Percentiles rank a stretch among this genome's conserved stretches.
These are phyloP conservation scores for Dichotomopilus funicola DNA, from an alignment of 2,329 filamentous ascomycete species.

Conservation along the genomic window DNA sequence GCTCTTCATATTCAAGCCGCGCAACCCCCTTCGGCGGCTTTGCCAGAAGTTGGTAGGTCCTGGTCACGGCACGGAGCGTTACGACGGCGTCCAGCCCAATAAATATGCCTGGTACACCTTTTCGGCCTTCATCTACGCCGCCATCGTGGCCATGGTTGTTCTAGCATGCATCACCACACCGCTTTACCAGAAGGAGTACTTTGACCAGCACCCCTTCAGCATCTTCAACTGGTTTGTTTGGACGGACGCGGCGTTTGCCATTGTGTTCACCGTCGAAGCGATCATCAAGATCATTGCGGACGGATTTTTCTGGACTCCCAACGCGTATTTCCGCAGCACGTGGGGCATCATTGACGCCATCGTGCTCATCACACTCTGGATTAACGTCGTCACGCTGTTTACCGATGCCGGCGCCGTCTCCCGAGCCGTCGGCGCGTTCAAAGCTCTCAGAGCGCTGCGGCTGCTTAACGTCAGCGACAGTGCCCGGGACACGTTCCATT, in stretches of 20 bases:
- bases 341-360: slow-evolving; percentile 95
- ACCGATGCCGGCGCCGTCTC: slow-evolving; percentile 78
- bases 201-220: slow-evolving; percentile 50
- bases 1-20: slow-evolving; percentile 75
- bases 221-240: slow-evolving; percentile 88
- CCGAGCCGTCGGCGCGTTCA: slow-evolving; percentile 90
- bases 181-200: slow-evolving; percentile 86
- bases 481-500: slow-evolving; percentile 92
- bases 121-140: slow-evolving; percentile 86
- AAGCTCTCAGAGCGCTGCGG: slow-evolving; percentile 84
- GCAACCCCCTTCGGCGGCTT: slow-evolving; percentile 68
- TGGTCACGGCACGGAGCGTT: slow-evolving; percentile 75
- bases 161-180: slow-evolving; percentile 92
- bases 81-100: slow-evolving; percentile 85
- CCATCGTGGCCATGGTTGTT: slow-evolving; percentile 96
- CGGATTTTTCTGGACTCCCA: slow-evolving; percentile 92
- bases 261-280: slow-evolving; percentile 80
- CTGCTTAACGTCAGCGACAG: slow-evolving; percentile 95
- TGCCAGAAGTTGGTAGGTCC: slow-evolving; percentile 91
- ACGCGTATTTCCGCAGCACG: slow-evolving; percentile 91
- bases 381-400: slow-evolving; percentile 82
- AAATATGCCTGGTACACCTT: slow-evolving; percentile 88
- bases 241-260: slow-evolving; percentile 83
- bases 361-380: slow-evolving; percentile 88
- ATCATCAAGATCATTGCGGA: slow-evolving; percentile 90